These are phyloP conservation scores for Piedraia hortae DNA, from an alignment of 2,329 filamentous ascomycete species.

Conservation along the genomic window DNA sequence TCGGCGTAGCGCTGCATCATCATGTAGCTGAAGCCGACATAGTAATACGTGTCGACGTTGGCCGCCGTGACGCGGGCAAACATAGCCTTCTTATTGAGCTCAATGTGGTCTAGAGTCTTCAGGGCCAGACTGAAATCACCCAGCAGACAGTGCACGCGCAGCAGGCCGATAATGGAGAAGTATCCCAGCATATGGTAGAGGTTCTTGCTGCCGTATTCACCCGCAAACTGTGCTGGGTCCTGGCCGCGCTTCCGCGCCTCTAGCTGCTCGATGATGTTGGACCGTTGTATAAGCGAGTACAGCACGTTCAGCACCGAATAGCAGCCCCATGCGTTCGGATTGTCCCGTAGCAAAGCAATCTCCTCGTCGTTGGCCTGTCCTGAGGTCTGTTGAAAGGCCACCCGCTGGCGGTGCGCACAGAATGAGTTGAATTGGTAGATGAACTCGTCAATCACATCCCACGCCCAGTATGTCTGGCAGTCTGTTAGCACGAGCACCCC, in stretches of 20 bases:
- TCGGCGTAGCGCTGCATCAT: conserved; percentile 99
- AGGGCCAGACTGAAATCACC: conserved; percentile 95
- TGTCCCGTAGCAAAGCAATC: conserved; percentile 69
- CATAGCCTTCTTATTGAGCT: conserved; percentile 99
- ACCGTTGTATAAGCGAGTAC: conserved; percentile 94
- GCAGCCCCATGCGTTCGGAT: conserved; percentile 97
- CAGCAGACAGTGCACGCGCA: conserved; percentile 84
- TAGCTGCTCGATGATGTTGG: conserved; percentile 93
- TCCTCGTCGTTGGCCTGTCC: conserved; percentile 64
- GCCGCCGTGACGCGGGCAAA: conserved; percentile 98
- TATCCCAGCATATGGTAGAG: conserved; percentile 97
- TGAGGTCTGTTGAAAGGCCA: conserved; percentile 35
- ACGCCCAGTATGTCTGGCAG: conserved; percentile 89
- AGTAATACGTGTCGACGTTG: conserved; percentile 99
- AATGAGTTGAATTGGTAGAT: conserved; percentile 99
- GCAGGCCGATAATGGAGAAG: conserved; percentile 93
- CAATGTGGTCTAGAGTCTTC: conserved; percentile 97
- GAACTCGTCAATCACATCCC: conserved; percentile 99
- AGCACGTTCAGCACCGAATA: conserved; percentile 98
- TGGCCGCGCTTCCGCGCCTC: conserved; percentile 84
- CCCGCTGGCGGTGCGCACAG: conserved; percentile 81
- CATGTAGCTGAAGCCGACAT: conserved; percentile 99
- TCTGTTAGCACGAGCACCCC: background rate
- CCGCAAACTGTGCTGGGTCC: conserved; percentile 63
- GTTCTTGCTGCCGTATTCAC: conserved; percentile 81